These are phyloP conservation scores for Babesia bigemina DNA, from an alignment of 169 alveolate genomes.

Conservation along the genomic window DNA sequence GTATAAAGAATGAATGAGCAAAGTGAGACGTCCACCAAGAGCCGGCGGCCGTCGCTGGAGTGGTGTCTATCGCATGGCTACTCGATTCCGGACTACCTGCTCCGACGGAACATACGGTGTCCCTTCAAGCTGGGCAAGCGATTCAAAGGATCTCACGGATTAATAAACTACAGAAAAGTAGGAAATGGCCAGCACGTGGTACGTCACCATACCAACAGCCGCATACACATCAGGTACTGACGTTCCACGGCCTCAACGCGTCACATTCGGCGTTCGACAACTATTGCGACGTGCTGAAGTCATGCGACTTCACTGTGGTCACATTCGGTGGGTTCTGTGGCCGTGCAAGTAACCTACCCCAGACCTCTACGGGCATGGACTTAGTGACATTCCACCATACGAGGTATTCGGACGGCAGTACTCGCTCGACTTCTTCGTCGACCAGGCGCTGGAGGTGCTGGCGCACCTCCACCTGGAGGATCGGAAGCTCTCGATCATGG, in stretches of 20 bases:
- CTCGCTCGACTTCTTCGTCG: slow-evolving; percentile 72
- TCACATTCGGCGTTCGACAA: slow-evolving; percentile 74
- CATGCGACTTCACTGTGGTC: slow-evolving; percentile 72
- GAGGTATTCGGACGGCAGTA: slow-evolving; percentile 70
- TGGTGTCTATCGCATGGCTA: slow-evolving; percentile 68
- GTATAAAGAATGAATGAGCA: background rate
- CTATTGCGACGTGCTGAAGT: slow-evolving; percentile 59
- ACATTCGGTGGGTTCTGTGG: slow-evolving; percentile 65
- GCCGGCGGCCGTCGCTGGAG: slow-evolving; percentile 37
- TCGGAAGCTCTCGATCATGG: slow-evolving; percentile 70
- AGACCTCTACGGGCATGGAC: slow-evolving; percentile 81
- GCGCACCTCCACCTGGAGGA: slow-evolving; percentile 57
- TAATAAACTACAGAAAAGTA: slow-evolving; percentile 65
- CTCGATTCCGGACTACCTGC: slow-evolving; percentile 72
- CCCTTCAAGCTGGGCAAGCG: slow-evolving; percentile 73
- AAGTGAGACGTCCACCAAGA: background rate
- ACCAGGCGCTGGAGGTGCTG: slow-evolving; percentile 77
- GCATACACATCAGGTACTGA: slow-evolving; percentile 40
- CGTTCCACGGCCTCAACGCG: slow-evolving; percentile 81
- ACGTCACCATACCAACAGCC: background rate
- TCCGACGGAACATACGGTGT: slow-evolving; percentile 67
- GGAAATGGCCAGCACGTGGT: slow-evolving; percentile 63
- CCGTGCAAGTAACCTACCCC: background rate
- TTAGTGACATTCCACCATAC: slow-evolving; percentile 76
- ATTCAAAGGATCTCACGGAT: slow-evolving; percentile 74